Evolutionary conservation across 139 green algal species (phyloP).

Genomic region (Chlorella sp.): DNA sequence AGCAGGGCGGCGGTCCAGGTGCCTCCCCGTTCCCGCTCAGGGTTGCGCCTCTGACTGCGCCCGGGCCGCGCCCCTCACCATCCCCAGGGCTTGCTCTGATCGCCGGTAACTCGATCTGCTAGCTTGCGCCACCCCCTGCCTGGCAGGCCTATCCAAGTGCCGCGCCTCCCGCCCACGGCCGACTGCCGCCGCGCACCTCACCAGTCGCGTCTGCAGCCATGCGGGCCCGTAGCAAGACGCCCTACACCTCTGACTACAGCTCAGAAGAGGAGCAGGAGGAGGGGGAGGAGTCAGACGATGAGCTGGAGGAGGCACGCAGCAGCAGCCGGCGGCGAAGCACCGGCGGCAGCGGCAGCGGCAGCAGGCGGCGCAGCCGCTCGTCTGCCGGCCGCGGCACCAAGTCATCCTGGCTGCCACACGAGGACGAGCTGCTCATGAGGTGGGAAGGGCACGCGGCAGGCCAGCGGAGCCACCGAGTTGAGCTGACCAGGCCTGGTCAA

Average conservation of each 20-base stretch:
- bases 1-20: too few species aligned
- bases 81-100: too few species aligned
- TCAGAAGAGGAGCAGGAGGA: conserved; percentile 2
- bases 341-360: not conserved
- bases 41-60: too few species aligned
- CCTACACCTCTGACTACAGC: conserved; percentile 10
- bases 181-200: too few species aligned
- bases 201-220: not conserved
- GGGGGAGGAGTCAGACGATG: not conserved
- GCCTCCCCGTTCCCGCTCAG: too few species aligned
- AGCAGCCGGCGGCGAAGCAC: not conserved
- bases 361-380: not conserved
- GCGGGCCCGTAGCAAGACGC: not conserved
- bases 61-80: too few species aligned
- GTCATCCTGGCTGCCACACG: conserved; percentile 54
- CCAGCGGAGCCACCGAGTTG: not conserved
- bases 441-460: not conserved
- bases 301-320: not conserved
- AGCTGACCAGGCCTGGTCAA: conserved; percentile 6
- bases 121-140: too few species aligned
- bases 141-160: too few species aligned
- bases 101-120: too few species aligned
- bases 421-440: conserved; percentile 57
- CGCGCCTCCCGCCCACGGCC: too few species aligned
- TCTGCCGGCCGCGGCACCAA: conserved; percentile 37